Base-by-base conservation (phyloP, 495 filamentous ascomycete species). In the Aspergillus bertholletiae region DNA sequence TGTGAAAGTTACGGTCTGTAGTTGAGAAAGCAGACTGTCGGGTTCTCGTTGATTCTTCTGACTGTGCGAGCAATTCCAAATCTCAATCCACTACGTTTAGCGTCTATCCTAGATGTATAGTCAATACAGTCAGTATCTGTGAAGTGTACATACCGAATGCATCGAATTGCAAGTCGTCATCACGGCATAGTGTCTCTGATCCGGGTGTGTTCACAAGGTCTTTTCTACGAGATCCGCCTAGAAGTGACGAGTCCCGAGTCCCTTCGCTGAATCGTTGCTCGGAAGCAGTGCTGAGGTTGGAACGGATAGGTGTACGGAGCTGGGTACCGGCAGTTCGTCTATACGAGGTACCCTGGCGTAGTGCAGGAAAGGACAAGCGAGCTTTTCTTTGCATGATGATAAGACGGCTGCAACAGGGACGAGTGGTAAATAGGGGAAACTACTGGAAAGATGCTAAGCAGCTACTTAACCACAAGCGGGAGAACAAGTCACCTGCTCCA, bases 141-240 rank as follows among this genome's bases (percentile, higher is more conserved):
- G n/a, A 0, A 7, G 27, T 7, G 17, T 1, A 62, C 70, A 62
- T 54, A 84, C 81, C 80, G 64, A 81, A 82, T 3, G 69, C 73
- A 73, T 83, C 79, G 20, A 77, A 63, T 28, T 73, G 50, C 51
- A 62, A 23, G 20, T 65, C 64, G 5, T 65, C 66, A 43, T 67
- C 62, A 20, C 12, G 46, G 35, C 54, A 17, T 40, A 53, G 48
- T 6, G 46, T 39, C 22, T 32, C 26, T 1, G 47, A 28, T 4
- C 41, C 39, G 21, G 49, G 12, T 0, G 17, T 24, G 13, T 49
- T 22, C 39, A 15, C 7, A 24, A 30, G 11, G 7, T 22, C 46
- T 22, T 50, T 71, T 45, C 39, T 35, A 47, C 21, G 37, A 23
- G 44, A 40, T 23, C 51, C 57, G 37, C 23, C 55, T 17, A 51